Percentiles rank a stretch among this genome's conserved stretches.
Evolutionary conservation across 202 grass and related monocot species (phyloP).

Genomic region (Schoenoplectus triqueter): DNA sequence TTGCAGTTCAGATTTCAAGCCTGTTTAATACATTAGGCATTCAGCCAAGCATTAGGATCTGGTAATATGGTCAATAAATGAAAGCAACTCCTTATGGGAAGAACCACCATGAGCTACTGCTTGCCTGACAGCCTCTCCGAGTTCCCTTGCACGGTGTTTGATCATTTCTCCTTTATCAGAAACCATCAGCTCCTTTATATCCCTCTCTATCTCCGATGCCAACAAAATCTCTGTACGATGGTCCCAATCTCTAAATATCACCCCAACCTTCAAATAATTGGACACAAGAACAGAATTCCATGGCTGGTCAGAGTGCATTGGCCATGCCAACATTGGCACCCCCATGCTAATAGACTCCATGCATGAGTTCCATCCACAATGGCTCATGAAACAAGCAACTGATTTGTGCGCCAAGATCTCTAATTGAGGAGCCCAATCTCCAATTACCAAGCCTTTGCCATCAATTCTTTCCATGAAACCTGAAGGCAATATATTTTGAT

Average conservation of each 20-base stretch:
- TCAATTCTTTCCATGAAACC: constrained; percentile 33
- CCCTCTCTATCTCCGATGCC: constrained; percentile 36
- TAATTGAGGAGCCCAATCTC: constrained; percentile 65
- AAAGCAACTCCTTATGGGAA: constrained; percentile 41
- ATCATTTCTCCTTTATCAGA: constrained; percentile 40
- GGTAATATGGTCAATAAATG: constrained; percentile 54
- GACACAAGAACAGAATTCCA: constrained; percentile 68
- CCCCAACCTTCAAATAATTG: constrained; percentile 49
- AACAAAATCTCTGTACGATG: constrained; percentile 43
- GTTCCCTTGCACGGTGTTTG: not conserved
- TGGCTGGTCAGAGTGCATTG: constrained; percentile 85
- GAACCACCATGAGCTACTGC: constrained; percentile 38
- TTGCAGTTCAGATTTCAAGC: too few species aligned
- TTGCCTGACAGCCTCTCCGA: constrained; percentile 44
- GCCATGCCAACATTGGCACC: constrained; percentile 69
- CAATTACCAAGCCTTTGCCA: constrained; percentile 47
- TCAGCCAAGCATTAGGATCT: constrained; percentile 14
- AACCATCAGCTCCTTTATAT: constrained; percentile 48
- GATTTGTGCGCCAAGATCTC: constrained; percentile 40
- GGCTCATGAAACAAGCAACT: constrained; percentile 50
- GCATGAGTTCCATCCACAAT: constrained; percentile 88
- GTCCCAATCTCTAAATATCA: constrained; percentile 62
- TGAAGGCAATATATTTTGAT: constrained; percentile 31
- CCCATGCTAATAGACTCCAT: constrained; percentile 73
- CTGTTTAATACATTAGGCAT: too few species aligned